phyloP scores from a whole-genome alignment of 805 yeast genomes.

The Candida pini region DNA sequence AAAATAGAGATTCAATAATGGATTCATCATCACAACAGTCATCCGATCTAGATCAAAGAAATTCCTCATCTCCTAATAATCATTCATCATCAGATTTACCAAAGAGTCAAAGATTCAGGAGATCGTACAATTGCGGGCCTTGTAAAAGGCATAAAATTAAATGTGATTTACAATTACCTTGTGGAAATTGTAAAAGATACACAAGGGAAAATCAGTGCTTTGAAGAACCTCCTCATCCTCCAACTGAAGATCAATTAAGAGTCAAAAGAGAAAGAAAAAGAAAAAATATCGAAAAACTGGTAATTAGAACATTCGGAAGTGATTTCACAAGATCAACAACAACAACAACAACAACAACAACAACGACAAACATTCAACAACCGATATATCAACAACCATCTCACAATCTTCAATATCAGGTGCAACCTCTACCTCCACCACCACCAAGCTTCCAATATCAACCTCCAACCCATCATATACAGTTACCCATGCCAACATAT shows the following conservation, averaged over 20 bases:
- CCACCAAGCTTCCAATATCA: background rate
- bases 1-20: too few species aligned
- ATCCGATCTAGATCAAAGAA: too few species aligned
- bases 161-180: conserved; percentile 36
- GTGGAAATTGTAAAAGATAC: conserved; percentile 5
- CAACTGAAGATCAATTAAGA: conserved; percentile 14
- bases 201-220: conserved; percentile 10
- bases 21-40: too few species aligned
- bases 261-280: conserved; percentile 11
- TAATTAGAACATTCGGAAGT: background rate
- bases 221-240: conserved; percentile 17
- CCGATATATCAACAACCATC: too few species aligned
- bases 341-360: conserved; percentile 3
- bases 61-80: too few species aligned
- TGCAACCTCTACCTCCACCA: background rate
- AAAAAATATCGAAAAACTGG: conserved; percentile 7
- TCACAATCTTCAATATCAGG: background rate
- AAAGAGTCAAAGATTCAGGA: conserved; percentile 33
- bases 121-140: conserved; percentile 54
- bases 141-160: conserved; percentile 49
- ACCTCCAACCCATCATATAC: background rate
- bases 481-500: background rate
- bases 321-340: too few species aligned
- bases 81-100: background rate
- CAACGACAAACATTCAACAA: too few species aligned